Conservation (phyloP, 2,329 filamentous ascomycete genomes). For the Aciculosporium take region DNA sequence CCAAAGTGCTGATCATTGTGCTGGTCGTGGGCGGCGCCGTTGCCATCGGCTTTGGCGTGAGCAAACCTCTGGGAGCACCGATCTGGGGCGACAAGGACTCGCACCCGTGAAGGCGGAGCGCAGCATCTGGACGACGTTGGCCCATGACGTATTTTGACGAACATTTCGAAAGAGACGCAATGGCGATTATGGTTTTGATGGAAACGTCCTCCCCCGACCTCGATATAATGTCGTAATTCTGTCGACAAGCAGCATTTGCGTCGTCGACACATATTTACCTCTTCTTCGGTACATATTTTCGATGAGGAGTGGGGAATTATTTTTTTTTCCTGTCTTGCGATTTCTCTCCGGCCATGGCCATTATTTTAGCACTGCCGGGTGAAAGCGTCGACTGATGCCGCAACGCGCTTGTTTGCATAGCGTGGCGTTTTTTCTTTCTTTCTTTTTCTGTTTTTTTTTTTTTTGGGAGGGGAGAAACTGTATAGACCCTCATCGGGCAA, state of each 20-base stretch:
- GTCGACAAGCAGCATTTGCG: background rate
- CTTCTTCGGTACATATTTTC: background rate
- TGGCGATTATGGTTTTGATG: background rate
- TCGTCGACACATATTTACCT: background rate
- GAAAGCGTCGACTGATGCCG: background rate
- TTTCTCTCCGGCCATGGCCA: background rate
- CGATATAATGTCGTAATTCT: constrained; percentile 4
- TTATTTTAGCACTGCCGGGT: background rate
- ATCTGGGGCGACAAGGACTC: constrained; percentile 32
- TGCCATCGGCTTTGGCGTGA: constrained; percentile 44
- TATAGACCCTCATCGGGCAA: background rate
- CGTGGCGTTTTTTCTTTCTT: constrained; percentile 3
- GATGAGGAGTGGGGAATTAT: background rate
- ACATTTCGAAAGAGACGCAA: constrained; percentile 4
- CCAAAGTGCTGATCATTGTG: constrained; percentile 38
- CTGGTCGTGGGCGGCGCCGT: constrained; percentile 40
- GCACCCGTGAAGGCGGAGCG: background rate
- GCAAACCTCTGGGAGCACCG: constrained; percentile 43
- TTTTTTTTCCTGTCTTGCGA: background rate
- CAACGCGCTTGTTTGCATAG: constrained; percentile 1
- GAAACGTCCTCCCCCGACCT: background rate
- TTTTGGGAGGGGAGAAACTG: too few species aligned
- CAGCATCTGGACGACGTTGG: background rate
- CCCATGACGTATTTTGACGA: constrained; percentile 9
- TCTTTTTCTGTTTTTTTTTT: background rate